Base-by-base conservation (phyloP, 106 monocot genomes). In the Acorus calamus region DNA sequence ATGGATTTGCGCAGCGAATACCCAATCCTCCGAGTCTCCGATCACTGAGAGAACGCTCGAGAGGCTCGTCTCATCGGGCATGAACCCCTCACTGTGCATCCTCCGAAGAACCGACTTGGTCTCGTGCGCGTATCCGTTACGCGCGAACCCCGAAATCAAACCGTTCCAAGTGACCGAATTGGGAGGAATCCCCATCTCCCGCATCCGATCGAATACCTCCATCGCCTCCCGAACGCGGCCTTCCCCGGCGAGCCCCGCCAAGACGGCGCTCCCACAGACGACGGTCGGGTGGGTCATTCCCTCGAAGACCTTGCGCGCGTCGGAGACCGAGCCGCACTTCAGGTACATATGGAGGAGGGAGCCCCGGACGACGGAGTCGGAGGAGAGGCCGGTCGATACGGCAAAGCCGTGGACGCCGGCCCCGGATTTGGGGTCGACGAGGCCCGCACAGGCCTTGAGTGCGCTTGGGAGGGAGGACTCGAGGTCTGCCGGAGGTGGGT, bases 121-220 rank as follows among this genome's bases (percentile, higher is more conserved):
- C 11, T 92, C 76, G 9, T 10, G 50, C 3, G 66, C 47, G 44
- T 47, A 57, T 4, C 84, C 84, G 44, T 66, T 84, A 8, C 44
- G 49, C 48, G 67, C 69, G 44, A 92, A 88, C 4, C 92, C 92
- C 0, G 87, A 65, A 49, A 92, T 71, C 11, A 87, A 14, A 2
- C 92, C 92, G 28, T 92, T 92, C 84, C 84, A 92, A 11, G 87
- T 80, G 6, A 87, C 66, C 12, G 43, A 13, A 60, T 92, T 92
- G 44, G 87, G 92, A 47, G 71, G 57, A 7, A 78, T 49, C 1
- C 82, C 73, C 0, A 69, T 57, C 0, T 42, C 14, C 49, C 55
- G 57, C 92, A 87, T 92, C 56, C 11, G 45, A 7, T 62, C 49
- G 3, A 92, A 59, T n/a, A 79, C 12, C 2, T 5, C 0, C 14